A percentile compares a stretch with the other conserved stretches of the same genome.
These are phyloP conservation scores for Aspergillus alliaceus DNA, from an alignment of 2,329 filamentous ascomycete species.

Conservation along the genomic window DNA sequence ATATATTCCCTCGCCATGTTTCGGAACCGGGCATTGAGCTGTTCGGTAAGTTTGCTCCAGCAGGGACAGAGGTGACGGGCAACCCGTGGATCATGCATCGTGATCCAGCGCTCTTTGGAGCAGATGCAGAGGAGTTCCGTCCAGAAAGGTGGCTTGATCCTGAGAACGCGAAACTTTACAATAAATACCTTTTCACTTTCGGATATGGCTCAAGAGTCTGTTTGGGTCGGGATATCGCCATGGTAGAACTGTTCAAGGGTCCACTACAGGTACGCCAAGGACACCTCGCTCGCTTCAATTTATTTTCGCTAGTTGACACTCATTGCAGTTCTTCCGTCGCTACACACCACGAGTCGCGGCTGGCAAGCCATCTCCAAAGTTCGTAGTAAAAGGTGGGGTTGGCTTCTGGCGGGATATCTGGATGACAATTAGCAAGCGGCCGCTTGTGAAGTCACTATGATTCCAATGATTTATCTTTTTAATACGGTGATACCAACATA, in stretches of 20 bases:
- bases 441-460: constrained; percentile 8
- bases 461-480: background rate
- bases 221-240: constrained; percentile 52
- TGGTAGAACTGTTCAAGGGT: constrained; percentile 55
- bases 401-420: constrained; percentile 35
- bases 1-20: constrained; percentile 51
- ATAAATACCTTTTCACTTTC: constrained; percentile 52
- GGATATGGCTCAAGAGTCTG: constrained; percentile 52
- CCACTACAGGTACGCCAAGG: constrained; percentile 29
- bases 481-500: background rate
- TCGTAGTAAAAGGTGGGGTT: constrained; percentile 34
- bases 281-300: background rate
- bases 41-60: constrained; percentile 41
- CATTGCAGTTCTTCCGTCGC: constrained; percentile 31
- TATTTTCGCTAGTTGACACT: background rate
- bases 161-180: constrained; percentile 43
- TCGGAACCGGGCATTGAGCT: constrained; percentile 37
- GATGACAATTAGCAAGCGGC: constrained; percentile 31
- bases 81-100: constrained; percentile 52
- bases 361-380: constrained; percentile 28
- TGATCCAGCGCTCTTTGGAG: constrained; percentile 42
- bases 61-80: constrained; percentile 47
- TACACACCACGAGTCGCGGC: constrained; percentile 23
- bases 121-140: constrained; percentile 40
- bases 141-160: constrained; percentile 44